A percentile compares a stretch with the other conserved stretches of the same genome.
phyloP scores from a whole-genome alignment of 2,329 filamentous ascomycete species.

The Elsinoe necatrix region DNA sequence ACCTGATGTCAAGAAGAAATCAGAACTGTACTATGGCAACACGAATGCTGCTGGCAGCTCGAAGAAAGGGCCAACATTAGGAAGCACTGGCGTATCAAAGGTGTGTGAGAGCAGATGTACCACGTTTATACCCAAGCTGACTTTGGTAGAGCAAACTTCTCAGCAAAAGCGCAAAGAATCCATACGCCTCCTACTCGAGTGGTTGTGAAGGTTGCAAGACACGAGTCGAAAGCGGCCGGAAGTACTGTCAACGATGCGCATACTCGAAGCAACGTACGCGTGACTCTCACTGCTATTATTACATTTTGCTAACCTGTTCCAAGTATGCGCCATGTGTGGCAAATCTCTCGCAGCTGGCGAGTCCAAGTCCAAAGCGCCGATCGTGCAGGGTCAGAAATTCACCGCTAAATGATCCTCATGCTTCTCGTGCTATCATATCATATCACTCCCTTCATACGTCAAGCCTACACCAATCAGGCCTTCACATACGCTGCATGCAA shows the following conservation, averaged over 20 bases:
- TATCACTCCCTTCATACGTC: neutral
- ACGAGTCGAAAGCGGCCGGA: constrained; percentile 54
- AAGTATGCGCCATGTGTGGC: constrained; percentile 57
- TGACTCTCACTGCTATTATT: neutral
- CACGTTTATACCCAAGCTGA: neutral
- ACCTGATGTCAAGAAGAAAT: constrained; percentile 58
- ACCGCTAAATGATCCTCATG: constrained; percentile 44
- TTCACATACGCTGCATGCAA: constrained; percentile 10
- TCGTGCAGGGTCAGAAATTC: constrained; percentile 54
- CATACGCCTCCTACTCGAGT: constrained; percentile 56
- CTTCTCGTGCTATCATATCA: neutral
- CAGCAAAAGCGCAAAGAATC: constrained; percentile 57
- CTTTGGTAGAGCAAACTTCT: constrained; percentile 51
- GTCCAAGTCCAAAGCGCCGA: constrained; percentile 39
- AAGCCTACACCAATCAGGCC: neutral
- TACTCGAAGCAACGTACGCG: constrained; percentile 52
- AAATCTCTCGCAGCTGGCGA: constrained; percentile 44
- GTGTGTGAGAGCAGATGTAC: constrained; percentile 30
- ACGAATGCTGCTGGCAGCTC: constrained; percentile 35
- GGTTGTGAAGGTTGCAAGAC: constrained; percentile 55
- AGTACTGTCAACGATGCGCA: constrained; percentile 54
- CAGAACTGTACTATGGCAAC: constrained; percentile 57
- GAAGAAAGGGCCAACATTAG: constrained; percentile 45
- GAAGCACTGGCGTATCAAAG: constrained; percentile 52
- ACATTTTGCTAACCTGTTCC: constrained; percentile 1